Evolutionary conservation across 1,284 basidiomycete genomes (phyloP), one percentile per base, ranked within the genome.

Genomic region (Schizopora paradoxa): DNA sequence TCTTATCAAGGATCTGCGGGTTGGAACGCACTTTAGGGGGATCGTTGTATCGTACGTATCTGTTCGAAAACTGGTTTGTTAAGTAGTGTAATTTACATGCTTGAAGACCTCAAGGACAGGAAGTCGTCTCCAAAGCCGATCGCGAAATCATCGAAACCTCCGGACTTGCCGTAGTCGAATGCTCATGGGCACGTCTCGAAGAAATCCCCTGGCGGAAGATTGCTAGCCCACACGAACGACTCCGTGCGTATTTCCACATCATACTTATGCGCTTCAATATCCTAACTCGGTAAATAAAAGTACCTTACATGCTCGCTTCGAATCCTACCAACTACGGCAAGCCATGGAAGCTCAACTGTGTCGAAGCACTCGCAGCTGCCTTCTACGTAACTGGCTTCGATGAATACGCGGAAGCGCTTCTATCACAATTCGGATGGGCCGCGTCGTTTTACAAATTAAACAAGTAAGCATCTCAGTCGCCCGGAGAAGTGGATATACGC

Each of bases 311-410:
- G 25, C 66, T 96, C 39, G 93, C 93, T 0, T 87, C 90, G 0
- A 97, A 97, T 61, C 91, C 91, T 0, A 90, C 91, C 25, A 96
- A 97, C 63, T 97, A 96, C 55, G 94, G 94, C 16, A 92, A 91
- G 61, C 93, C 92, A 2, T 91, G 90, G 90, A 70, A 85, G 32
- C 67, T 94, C 36, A 94, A 90, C 59, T 94, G 92, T 51, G 91
- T 90, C 18, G 93, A 96, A 64, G 94, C 94, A 0, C 75, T 95
- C 2, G 92, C 93, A 0, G 93, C 92, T 0, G 86, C 90, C 0
- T 93, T 97, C 57, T 94, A 90, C 61, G 87, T 96, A 57, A 87
- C 88, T 0, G 91, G 91, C 0, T 90, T 91, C 53, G 76, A 86
- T 53, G 63, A 74, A 1, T 86, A 91, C 61, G 92, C 89, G 0